A percentile compares a stretch with the other conserved stretches of the same genome.
Evolutionary conservation across 768 basidiomycete species (phyloP).

Genomic region (Lactarius hengduanensis): DNA sequence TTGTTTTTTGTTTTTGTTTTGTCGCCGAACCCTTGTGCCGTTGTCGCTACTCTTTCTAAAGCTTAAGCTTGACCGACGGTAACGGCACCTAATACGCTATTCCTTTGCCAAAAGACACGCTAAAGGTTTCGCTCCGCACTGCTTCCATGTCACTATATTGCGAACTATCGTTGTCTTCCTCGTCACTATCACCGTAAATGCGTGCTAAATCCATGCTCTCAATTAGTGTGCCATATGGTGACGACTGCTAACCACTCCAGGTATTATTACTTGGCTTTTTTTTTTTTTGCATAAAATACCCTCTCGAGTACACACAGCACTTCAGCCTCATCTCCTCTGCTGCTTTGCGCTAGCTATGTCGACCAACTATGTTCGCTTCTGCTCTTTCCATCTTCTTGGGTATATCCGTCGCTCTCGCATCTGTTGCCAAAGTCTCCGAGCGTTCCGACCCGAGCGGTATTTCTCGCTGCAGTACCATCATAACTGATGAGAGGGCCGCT

Average conservation of each 20-base stretch:
- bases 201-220: not conserved
- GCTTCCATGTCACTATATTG: not conserved
- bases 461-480: constrained; percentile 17
- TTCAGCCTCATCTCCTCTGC: not conserved
- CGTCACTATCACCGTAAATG: not conserved
- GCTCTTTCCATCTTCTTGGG: constrained; percentile 35
- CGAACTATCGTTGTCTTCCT: not conserved
- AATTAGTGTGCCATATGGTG: not conserved
- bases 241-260: not conserved
- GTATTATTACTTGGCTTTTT: not conserved
- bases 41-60: not conserved
- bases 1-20: too few relatives aligned
- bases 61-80: not conserved
- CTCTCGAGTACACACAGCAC: not conserved
- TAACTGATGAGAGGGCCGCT: constrained; percentile 38
- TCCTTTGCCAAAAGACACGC: not conserved
- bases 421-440: constrained; percentile 23
- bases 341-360: not conserved
- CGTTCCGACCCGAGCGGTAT: constrained; percentile 27
- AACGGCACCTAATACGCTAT: not conserved
- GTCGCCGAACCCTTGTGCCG: not conserved
- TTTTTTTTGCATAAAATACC: not conserved
- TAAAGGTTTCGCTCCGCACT: not conserved
- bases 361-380: constrained; percentile 23
- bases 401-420: constrained; percentile 33